Evolutionary conservation across 495 filamentous ascomycete genomes (phyloP), one percentile per base, ranked within the genome.

Genomic region (Penicillium ochrochloron): DNA sequence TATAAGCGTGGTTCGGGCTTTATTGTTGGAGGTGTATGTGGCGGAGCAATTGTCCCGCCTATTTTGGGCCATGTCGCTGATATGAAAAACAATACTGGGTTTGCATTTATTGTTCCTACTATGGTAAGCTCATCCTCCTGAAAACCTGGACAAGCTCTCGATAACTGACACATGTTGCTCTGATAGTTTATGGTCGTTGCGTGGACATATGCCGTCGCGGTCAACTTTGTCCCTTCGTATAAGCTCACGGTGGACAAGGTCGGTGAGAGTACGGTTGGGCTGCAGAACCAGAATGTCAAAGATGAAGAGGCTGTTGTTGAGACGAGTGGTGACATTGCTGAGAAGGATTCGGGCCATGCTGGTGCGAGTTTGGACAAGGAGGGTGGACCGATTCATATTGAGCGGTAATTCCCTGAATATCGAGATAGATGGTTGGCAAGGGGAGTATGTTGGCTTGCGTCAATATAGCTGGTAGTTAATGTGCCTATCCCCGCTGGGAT

Each of bases 161-260:
- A 41, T 19, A 17, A 23, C 5, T 31, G 19, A 10, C 53, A 62
- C 35, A 37, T 61, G 33, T 64, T 37, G 1, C 5, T 19, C 9
- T 59, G 17, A 17, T 39, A 71, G 74, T 79, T 78, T 50, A 75
- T 88, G 71, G 78, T 88, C 35, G 78, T 80, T 23, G 85, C 87
- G 8, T 85, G 80, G 75, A 81, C 80, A 10, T 90, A 90, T 71
- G 78, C 85, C 3, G 17, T 88, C 12, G 77, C 79, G 10, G 85
- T 88, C n/a, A 90, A 91, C 69, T 89, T 90, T 62, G 77, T 84
- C 37, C 86, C 86, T 4, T 62, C 76, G 12, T 91, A 91, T 65
- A 74, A 82, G 21, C 74, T 83, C 51, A 82, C 83, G 0, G 86
- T 85, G 1, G 89, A 90, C 71, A 84, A 83, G 39, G 84, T 90